phyloP scores from a whole-genome alignment of 768 basidiomycete genomes.

The Arthromyces matolae region DNA sequence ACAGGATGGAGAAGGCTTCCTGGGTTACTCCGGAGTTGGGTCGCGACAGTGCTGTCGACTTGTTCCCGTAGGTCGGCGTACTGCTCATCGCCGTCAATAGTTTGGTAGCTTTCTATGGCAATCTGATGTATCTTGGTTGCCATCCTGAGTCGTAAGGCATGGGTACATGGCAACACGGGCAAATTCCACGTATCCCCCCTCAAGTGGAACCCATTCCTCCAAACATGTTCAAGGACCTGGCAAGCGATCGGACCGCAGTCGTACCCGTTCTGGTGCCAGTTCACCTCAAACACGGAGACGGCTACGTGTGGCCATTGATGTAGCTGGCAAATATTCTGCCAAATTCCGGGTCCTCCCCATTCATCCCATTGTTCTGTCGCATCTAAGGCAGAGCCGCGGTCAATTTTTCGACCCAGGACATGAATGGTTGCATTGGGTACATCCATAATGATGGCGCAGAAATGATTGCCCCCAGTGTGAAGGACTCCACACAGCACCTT shows the following conservation, averaged over 20 bases:
- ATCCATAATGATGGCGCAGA: neutral
- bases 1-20: neutral
- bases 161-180: conserved; percentile 3
- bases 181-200: conserved; percentile 1
- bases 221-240: conserved; percentile 8
- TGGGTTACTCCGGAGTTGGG: neutral
- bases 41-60: neutral
- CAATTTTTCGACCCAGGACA: neutral
- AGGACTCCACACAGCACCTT: neutral
- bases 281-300: neutral
- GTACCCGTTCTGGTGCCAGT: conserved; percentile 12
- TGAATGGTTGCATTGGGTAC: neutral
- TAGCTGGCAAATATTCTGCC: conserved; percentile 1
- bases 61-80: neutral
- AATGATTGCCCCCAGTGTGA: conserved; percentile 2
- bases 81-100: neutral
- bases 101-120: neutral
- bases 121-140: neutral
- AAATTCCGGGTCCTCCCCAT: neutral
- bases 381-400: neutral
- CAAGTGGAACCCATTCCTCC: conserved; percentile 1
- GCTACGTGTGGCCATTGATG: neutral
- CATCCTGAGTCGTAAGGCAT: neutral
- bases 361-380: neutral
- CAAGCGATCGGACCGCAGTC: conserved; percentile 11